Percentiles rank a stretch among this genome's conserved stretches.
These are phyloP conservation scores for Epichloe sylvatica DNA, from an alignment of 2,329 filamentous ascomycete species.

Conservation along the genomic window DNA sequence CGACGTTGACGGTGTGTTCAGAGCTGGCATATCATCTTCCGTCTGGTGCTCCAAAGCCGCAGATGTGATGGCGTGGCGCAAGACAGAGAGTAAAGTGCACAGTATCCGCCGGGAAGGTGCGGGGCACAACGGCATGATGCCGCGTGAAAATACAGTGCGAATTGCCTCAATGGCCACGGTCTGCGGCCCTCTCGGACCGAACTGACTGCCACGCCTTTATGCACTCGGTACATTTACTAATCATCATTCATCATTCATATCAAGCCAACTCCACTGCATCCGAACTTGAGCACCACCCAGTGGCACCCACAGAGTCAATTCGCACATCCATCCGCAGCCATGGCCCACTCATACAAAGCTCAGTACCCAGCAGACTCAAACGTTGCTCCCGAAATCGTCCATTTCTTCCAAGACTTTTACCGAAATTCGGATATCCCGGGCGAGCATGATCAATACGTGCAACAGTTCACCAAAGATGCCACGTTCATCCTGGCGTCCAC, in stretches of 20 bases:
- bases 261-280: too few species aligned
- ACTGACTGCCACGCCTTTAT: too few species aligned
- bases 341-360: constrained; percentile 9
- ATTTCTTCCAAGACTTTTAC: constrained; percentile 19
- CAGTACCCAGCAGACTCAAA: constrained; percentile 8
- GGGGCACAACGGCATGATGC: neutral
- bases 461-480: constrained; percentile 16
- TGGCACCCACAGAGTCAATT: neutral
- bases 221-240: too few species aligned
- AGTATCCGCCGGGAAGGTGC: constrained; percentile 3
- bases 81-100: neutral
- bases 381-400: constrained; percentile 11
- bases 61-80: too few species aligned
- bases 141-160: constrained; percentile 5
- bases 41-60: too few species aligned
- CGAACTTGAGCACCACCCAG: too few species aligned
- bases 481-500: constrained; percentile 18
- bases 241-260: too few species aligned
- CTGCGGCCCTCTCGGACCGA: too few species aligned
- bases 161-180: too few species aligned
- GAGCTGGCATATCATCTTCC: too few species aligned
- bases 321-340: neutral
- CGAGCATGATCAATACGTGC: constrained; percentile 16
- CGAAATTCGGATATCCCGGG: constrained; percentile 17
- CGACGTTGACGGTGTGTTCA: too few species aligned